These are phyloP conservation scores for Pseudohalonectria lignicola DNA, from an alignment of 2,329 filamentous ascomycete genomes.

Conservation along the genomic window DNA sequence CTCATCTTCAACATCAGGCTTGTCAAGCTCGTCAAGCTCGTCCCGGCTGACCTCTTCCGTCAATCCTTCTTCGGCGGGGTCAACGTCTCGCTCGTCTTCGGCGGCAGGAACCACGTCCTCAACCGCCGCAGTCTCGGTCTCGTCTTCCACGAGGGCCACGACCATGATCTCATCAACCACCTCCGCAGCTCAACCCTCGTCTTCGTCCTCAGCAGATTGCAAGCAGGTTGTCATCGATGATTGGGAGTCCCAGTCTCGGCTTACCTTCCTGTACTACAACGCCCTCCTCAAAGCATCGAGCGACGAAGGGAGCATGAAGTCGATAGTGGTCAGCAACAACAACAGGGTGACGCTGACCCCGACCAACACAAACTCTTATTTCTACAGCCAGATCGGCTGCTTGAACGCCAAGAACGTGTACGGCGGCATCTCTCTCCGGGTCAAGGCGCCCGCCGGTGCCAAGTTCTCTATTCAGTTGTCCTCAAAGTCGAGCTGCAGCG, in stretches of 20 bases:
- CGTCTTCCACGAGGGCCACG: constrained; percentile 1
- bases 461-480: constrained; percentile 41
- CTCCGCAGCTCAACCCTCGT: constrained; percentile 7
- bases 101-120: neutral
- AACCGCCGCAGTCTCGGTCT: constrained; percentile 2
- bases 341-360: constrained; percentile 42
- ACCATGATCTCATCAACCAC: constrained; percentile 7
- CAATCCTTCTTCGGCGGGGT: constrained; percentile 16
- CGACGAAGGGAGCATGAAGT: constrained; percentile 46
- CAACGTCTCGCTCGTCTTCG: constrained; percentile 2
- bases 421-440: constrained; percentile 43
- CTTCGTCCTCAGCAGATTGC: too few species aligned
- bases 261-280: constrained; percentile 52
- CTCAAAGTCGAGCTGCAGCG: constrained; percentile 31
- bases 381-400: constrained; percentile 46
- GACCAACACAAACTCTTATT: constrained; percentile 36
- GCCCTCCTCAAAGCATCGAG: constrained; percentile 42
- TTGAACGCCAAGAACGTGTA: constrained; percentile 36
- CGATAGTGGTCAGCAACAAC: constrained; percentile 38
- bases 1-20: neutral
- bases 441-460: constrained; percentile 40
- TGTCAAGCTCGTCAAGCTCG: too few species aligned
- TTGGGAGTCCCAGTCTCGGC: constrained; percentile 49
- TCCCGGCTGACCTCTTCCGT: constrained; percentile 3
- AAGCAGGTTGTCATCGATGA: constrained; percentile 35